Evolutionary conservation across 192 early-diverging fungal species (phyloP).

Genomic region (Lunasporangiospora selenospora): DNA sequence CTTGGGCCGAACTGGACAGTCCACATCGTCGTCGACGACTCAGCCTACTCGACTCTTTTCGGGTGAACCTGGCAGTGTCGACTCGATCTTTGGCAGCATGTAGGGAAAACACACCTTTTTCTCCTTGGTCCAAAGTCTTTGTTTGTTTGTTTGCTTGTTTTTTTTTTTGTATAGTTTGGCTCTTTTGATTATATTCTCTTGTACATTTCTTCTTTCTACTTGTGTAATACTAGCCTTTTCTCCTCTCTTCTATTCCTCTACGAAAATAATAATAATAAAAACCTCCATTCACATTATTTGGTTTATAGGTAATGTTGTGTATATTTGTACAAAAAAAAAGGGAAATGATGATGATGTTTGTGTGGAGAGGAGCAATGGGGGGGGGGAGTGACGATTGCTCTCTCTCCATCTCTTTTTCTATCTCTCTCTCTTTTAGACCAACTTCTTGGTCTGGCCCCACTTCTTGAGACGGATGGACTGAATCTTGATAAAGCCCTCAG

Average conservation of each 20-base stretch:
- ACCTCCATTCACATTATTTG: no score
- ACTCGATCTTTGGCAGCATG: conserved; percentile 51
- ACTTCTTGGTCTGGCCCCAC: conserved; percentile 57
- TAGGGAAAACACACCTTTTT: conserved; percentile 12
- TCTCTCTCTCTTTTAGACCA: conserved; percentile 13
- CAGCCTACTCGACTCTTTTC: conserved; percentile 18
- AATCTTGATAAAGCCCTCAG: conserved; percentile 98
- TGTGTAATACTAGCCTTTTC: no score
- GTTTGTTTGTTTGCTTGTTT: conserved; percentile 4
- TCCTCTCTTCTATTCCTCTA: no score
- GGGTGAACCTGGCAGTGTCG: conserved; percentile 32
- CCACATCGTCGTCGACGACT: background rate
- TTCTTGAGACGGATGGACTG: conserved; percentile 95
- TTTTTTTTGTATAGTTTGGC: background rate
- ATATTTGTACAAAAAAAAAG: no score
- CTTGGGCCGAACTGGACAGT: no score
- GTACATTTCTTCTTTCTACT: no score
- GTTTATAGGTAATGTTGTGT: no score
- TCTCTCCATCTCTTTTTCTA: conserved; percentile 2
- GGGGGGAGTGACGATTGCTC: no score
- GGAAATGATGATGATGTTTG: no score
- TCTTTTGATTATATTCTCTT: background rate
- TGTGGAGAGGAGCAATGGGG: no score
- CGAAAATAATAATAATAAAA: no score
- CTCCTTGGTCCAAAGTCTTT: no score